Base-by-base conservation (phyloP, 305 asterid species). In the Rubia tinctorum region DNA sequence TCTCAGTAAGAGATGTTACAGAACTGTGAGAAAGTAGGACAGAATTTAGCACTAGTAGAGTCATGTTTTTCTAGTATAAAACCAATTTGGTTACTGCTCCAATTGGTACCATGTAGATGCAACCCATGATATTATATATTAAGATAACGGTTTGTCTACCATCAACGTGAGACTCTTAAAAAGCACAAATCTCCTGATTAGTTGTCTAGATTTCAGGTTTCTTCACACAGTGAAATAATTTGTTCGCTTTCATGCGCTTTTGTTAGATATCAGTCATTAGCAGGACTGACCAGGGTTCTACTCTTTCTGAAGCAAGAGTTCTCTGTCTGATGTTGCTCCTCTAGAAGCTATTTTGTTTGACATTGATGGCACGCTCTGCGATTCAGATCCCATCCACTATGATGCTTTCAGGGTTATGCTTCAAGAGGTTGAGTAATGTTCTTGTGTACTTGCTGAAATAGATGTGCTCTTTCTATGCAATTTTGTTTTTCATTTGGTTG, bases 311-410 rank as follows among this genome's bases (percentile, higher is more conserved):
- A 79, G 74, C 74, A 76, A 75, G 45, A 71, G 83, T 55, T 76
- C 84, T 14, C 87, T 91, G 70, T 78, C 91, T 47, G 81, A 88
- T 27, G 76, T 86, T 76, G 90, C 87, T 81, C 95, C 96, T 11
- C 69, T 91, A 80, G 91, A 88, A 75, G 90, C 96, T 34, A 84
- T 89, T 75, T 83, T 91, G 65, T 91, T 91, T 27, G 97, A 91
- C 71, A 89, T 91, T 55, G 96, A 91, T 83, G 97, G 97, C 74
- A 91, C 97, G 1, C 78, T 90, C 8, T 85, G 86, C 64, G 95
- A 91, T 84, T 90, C 97, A 0, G 97, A 90, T 86, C 96, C 97
- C 59, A 71, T 90, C 76, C 97, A 88, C 80, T 88, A 87, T 77
- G 60, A 82, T 68, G 95, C 97, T 82, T 90, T 88, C 77, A 82